Conservation (phyloP, 495 filamentous ascomycete species). For the Acidiella bohemica region DNA sequence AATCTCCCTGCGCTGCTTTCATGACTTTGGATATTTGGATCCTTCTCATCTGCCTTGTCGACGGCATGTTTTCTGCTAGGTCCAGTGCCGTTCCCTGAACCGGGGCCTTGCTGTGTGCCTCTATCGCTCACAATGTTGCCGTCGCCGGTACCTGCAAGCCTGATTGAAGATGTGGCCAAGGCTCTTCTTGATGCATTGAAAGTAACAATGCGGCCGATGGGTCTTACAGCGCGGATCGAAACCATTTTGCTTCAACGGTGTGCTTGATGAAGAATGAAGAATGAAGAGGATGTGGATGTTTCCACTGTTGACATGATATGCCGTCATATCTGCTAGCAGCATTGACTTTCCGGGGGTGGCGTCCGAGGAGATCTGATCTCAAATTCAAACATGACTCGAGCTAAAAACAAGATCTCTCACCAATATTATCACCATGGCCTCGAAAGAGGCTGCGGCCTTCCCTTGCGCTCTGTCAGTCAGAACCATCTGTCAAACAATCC, state of each 20-base stretch:
- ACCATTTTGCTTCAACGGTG: no score
- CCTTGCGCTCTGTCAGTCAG: conserved; percentile 17
- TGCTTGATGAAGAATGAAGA: no score
- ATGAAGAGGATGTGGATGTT: no score
- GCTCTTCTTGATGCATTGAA: background rate
- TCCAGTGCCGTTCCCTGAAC: background rate
- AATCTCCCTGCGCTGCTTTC: conserved; percentile 27
- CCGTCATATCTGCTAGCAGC: conserved; percentile 8
- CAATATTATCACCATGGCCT: no score
- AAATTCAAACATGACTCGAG: no score
- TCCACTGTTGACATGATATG: no score
- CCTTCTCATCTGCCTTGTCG: conserved; percentile 22
- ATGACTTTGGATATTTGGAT: conserved; percentile 34
- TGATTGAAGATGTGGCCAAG: conserved; percentile 1
- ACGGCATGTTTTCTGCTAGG: conserved; percentile 7
- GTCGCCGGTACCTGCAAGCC: conserved; percentile 1
- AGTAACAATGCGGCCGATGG: conserved; percentile 19
- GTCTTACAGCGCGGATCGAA: no score
- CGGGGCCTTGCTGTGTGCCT: conserved; percentile 9
- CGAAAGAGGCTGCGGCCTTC: conserved; percentile 24
- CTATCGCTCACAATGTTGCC: conserved; percentile 8
- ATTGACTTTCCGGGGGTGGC: conserved; percentile 1
- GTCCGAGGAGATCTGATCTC: no score
- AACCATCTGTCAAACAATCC: no score
- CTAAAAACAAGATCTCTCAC: no score